Evolutionary conservation across 2,329 filamentous ascomycete genomes (phyloP).

Genomic region (Colletotrichum sp.): DNA sequence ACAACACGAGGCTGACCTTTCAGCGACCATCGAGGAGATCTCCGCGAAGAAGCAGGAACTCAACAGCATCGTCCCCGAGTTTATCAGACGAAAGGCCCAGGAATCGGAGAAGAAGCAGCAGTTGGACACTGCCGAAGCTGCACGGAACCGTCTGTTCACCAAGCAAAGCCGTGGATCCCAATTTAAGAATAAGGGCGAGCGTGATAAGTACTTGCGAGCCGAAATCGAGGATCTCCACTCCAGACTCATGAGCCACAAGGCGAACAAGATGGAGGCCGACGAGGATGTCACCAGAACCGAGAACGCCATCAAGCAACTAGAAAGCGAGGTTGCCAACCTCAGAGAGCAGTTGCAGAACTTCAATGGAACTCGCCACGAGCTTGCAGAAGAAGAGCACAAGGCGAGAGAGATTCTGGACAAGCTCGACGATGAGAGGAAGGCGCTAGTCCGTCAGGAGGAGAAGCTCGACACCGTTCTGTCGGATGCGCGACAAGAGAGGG

Average conservation of each 20-base stretch:
- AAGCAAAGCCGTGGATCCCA: conserved; percentile 90
- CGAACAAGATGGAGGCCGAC: conserved; percentile 80
- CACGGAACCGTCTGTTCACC: conserved; percentile 79
- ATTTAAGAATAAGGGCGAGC: conserved; percentile 86
- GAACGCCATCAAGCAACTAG: conserved; percentile 71
- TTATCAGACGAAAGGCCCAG: conserved; percentile 72
- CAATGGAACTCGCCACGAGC: conserved; percentile 72
- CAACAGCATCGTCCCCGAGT: conserved; percentile 74
- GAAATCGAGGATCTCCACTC: conserved; percentile 82
- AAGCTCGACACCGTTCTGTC: conserved; percentile 79
- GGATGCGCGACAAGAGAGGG: conserved; percentile 77
- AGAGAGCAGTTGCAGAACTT: conserved; percentile 79
- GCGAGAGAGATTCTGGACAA: conserved; percentile 81
- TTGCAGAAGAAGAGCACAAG: conserved; percentile 75
- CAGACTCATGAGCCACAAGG: conserved; percentile 79
- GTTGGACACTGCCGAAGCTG: conserved; percentile 77
- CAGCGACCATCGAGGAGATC: conserved; percentile 76
- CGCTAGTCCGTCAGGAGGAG: conserved; percentile 87
- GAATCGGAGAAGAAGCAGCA: conserved; percentile 74
- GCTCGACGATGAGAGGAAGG: conserved; percentile 84
- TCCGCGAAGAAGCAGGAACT: conserved; percentile 78
- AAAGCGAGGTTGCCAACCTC: conserved; percentile 73
- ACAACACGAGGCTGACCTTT: conserved; percentile 74
- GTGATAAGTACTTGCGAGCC: conserved; percentile 80
- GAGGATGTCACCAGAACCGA: conserved; percentile 81